Conservation (phyloP, 495 filamentous ascomycete genomes). For the Parmelia sp. region DNA sequence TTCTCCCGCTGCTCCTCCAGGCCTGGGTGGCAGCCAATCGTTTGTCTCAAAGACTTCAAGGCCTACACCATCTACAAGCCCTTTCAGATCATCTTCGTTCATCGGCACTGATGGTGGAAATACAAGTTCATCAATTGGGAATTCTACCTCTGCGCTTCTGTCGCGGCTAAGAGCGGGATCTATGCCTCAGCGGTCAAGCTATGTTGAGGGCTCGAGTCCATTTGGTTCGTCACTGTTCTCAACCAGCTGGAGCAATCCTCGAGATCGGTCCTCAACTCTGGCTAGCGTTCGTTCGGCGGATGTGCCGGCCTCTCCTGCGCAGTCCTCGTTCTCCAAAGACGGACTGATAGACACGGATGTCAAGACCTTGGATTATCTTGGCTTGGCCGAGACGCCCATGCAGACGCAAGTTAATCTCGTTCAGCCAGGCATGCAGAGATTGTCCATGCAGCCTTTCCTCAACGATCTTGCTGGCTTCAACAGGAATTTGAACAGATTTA, state of each 20-base stretch:
- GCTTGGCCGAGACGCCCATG: slow-evolving; percentile 89
- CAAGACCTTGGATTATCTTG: slow-evolving; percentile 91
- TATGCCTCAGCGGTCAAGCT: slow-evolving; percentile 81
- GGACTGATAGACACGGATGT: slow-evolving; percentile 84
- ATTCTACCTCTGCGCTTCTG: slow-evolving; percentile 61
- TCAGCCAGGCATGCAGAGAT: slow-evolving; percentile 52
- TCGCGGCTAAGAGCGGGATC: slow-evolving; percentile 90
- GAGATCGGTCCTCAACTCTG: slow-evolving; percentile 76
- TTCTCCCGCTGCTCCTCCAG: slow-evolving; percentile 50
- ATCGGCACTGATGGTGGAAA: slow-evolving; percentile 54
- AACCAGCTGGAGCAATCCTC: slow-evolving; percentile 67
- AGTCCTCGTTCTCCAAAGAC: slow-evolving; percentile 84
- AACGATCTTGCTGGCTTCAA: slow-evolving; percentile 68
- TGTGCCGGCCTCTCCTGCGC: slow-evolving; percentile 77
- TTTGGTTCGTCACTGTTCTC: slow-evolving; percentile 89
- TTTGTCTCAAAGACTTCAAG: slow-evolving; percentile 76
- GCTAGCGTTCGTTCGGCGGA: slow-evolving; percentile 86
- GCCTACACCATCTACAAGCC: slow-evolving; percentile 84
- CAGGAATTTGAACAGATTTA: slow-evolving; percentile 77
- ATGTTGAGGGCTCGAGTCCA: slow-evolving; percentile 55
- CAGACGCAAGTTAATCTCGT: slow-evolving; percentile 65
- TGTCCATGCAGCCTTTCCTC: slow-evolving; percentile 61
- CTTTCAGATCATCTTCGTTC: slow-evolving; percentile 74
- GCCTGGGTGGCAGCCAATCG: slow-evolving; percentile 54
- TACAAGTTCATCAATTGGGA: slow-evolving; percentile 7